Evolutionary conservation across 2,329 filamentous ascomycete species (phyloP), one percentile per base, ranked within the genome.

Genomic region (Plenodomus tracheiphilus): DNA sequence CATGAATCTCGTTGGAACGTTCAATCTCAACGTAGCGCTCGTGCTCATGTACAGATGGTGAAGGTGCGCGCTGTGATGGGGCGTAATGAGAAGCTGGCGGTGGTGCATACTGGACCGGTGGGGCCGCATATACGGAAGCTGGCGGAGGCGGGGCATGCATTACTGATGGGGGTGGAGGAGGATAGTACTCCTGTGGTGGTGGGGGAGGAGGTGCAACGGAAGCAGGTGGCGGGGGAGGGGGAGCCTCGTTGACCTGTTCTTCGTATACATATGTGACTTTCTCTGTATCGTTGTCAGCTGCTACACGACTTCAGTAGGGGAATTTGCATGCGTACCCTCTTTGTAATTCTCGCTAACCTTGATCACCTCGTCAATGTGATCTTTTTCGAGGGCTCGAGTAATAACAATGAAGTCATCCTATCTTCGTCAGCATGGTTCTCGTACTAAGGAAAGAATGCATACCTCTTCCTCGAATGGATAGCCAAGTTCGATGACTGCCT

Each of bases 381-480:
- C 85, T 62, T 95, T 92, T 15, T 90, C 89, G 4, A 97, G 80
- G 9, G 93, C 92, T 66, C 89, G 87, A 60, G 88, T 85, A 28
- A 97, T 85, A 43, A 96, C 83, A 61, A 94, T 85, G 18, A 87
- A 88, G 59, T 88, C 86, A 34, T 88, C 90, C 89, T 94, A 58
- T 7, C 6, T 30, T 28, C 46, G 43, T 61, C 56, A 81, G 74
- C 35, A 47, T 41, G 6, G 34, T 35, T 39, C 35, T 25, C 7
- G 20, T 11, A 15, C 39, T 4, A 28, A 9, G 15, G 9, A 35
- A 2, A 21, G 41, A 25, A 18, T 18, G 56, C 83, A 60, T 73
- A 92, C 90, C 80, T 96, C 91, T 76, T 95, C 89, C 47, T 89
- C 82, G 62, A 86, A 97, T 0, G 90, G 89, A 72, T 96, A 96